Percentiles rank a stretch among this genome's conserved stretches.
phyloP scores from a whole-genome alignment of 805 yeast genomes.

The Candida berthetii region DNA sequence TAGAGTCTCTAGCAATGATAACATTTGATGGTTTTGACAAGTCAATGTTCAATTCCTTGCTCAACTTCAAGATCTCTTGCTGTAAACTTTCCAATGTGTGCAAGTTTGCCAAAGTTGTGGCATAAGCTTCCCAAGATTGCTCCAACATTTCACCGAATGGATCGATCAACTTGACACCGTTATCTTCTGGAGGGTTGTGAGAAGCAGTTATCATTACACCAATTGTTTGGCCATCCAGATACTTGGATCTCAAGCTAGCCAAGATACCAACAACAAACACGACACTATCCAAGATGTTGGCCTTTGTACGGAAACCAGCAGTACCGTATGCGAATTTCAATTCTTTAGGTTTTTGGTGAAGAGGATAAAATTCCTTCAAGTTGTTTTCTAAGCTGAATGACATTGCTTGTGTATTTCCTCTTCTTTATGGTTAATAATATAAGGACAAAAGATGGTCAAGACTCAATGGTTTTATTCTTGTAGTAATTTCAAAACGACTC shows the following conservation, averaged over 20 bases:
- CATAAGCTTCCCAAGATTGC: slow-evolving; percentile 76
- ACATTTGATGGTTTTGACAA: slow-evolving; percentile 36
- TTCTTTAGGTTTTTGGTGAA: slow-evolving; percentile 9
- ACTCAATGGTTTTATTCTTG: no score
- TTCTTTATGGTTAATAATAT: no score
- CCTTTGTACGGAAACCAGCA: slow-evolving; percentile 88
- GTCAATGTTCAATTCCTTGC: slow-evolving; percentile 39
- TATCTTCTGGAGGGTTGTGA: slow-evolving; percentile 88
- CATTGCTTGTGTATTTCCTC: background rate
- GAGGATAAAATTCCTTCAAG: slow-evolving; percentile 7
- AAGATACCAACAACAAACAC: slow-evolving; percentile 78
- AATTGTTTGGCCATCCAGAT: slow-evolving; percentile 57
- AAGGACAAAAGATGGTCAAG: no score
- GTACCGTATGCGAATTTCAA: slow-evolving; percentile 74
- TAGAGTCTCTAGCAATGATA: slow-evolving; percentile 79
- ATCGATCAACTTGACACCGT: slow-evolving; percentile 91
- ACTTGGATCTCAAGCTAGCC: slow-evolving; percentile 78
- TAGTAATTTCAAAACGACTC: no score
- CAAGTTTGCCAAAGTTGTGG: slow-evolving; percentile 77
- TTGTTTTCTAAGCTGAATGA: slow-evolving; percentile 3
- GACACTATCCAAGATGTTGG: slow-evolving; percentile 67
- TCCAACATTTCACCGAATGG: slow-evolving; percentile 90
- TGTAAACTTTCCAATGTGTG: slow-evolving; percentile 36
- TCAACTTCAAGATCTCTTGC: slow-evolving; percentile 30
- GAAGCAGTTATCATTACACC: slow-evolving; percentile 98